phyloP scores from a whole-genome alignment of 495 filamentous ascomycete species.

The Xylaria longipes region DNA sequence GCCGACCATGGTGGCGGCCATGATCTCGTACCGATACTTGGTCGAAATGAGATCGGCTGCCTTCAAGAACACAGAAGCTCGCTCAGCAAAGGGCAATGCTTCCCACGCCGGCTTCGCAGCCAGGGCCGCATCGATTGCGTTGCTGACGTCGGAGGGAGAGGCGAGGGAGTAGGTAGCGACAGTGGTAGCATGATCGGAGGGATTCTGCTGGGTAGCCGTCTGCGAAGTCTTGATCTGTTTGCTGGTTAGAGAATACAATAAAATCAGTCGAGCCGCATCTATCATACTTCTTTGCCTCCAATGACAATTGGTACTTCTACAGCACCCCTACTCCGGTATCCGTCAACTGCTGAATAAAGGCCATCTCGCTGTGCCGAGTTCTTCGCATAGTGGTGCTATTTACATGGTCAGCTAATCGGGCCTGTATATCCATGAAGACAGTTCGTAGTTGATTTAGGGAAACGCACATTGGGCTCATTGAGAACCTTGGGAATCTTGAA shows the following conservation, averaged over 20 bases:
- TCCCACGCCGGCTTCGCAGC: constrained; percentile 84
- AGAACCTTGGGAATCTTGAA: constrained; percentile 88
- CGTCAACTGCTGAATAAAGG: constrained; percentile 71
- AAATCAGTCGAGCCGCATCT: not conserved
- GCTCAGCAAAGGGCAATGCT: constrained; percentile 79
- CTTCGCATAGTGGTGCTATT: constrained; percentile 84
- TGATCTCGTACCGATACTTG: constrained; percentile 92
- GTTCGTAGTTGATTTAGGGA: not conserved
- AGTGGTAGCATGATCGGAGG: constrained; percentile 71
- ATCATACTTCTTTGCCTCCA: constrained; percentile 74
- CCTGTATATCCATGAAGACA: not conserved
- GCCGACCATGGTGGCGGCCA: constrained; percentile 91
- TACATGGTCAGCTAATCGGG: constrained; percentile 29
- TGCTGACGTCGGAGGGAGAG: constrained; percentile 69
- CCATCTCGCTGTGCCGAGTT: constrained; percentile 77
- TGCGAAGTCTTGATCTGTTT: constrained; percentile 58
- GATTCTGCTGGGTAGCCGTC: constrained; percentile 70
- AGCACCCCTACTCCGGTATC: constrained; percentile 63
- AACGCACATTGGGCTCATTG: constrained; percentile 92
- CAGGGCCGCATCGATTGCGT: constrained; percentile 81
- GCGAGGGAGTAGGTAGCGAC: constrained; percentile 84
- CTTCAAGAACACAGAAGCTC: constrained; percentile 93
- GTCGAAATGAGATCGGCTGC: constrained; percentile 85
- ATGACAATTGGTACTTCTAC: constrained; percentile 80
- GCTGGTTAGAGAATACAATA: not conserved